A percentile compares a stretch with the other conserved stretches of the same genome.
phyloP scores from a whole-genome alignment of 1,139 yeast genomes.

The Meyerozyma elateridarum region DNA sequence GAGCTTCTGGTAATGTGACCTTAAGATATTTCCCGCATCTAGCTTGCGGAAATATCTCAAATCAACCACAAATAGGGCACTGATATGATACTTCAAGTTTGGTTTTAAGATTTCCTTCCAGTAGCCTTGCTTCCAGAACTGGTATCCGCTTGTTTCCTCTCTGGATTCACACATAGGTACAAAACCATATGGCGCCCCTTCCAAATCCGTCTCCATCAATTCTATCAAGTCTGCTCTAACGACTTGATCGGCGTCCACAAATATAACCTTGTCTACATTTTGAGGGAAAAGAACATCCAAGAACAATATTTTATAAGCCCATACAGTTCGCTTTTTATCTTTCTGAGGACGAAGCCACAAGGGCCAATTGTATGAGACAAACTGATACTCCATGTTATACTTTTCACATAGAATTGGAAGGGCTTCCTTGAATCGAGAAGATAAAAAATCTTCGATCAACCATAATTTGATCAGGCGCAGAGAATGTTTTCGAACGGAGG shows the following conservation, averaged over 20 bases:
- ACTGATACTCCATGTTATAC: constrained; percentile 60
- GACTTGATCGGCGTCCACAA: constrained; percentile 82
- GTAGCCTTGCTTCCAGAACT: constrained; percentile 93
- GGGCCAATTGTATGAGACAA: constrained; percentile 89
- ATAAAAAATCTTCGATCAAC: constrained; percentile 76
- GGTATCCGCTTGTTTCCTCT: constrained; percentile 73
- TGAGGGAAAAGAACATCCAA: constrained; percentile 85
- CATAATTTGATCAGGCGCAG: constrained; percentile 71
- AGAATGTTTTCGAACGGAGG: constrained; percentile 65
- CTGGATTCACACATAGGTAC: constrained; percentile 87
- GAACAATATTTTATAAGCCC: constrained; percentile 87
- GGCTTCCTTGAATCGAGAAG: constrained; percentile 59
- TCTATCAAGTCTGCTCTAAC: constrained; percentile 71
- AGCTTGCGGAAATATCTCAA: constrained; percentile 57
- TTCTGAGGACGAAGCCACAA: constrained; percentile 75
- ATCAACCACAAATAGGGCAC: constrained; percentile 82
- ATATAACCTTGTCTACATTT: constrained; percentile 66
- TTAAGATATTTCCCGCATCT: constrained; percentile 71
- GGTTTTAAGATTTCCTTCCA: constrained; percentile 68
- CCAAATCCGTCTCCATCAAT: constrained; percentile 57
- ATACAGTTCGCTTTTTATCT: constrained; percentile 71
- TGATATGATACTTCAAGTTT: constrained; percentile 67
- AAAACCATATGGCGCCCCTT: constrained; percentile 81
- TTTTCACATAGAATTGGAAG: constrained; percentile 60
- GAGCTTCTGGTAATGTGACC: constrained; percentile 82